Conservation (phyloP, 2,329 filamentous ascomycete species). For the Teratosphaeria epicoccoides region DNA sequence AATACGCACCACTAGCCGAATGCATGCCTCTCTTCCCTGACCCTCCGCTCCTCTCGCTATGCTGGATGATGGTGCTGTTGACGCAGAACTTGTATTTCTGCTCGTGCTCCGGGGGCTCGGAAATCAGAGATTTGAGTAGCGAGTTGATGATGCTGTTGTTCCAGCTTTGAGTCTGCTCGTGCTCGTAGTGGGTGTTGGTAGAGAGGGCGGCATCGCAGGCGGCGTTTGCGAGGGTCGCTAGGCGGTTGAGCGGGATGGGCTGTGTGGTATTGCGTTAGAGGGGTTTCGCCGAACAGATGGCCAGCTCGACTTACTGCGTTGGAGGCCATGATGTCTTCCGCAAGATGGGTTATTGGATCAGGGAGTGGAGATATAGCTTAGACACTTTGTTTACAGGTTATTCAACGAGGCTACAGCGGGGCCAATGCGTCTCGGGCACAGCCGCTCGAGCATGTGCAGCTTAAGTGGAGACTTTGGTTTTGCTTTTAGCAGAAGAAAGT, state of each 20-base stretch:
- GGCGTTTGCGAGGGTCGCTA: conserved; percentile 78
- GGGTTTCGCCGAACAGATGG: not conserved
- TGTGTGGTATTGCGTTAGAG: conserved; percentile 27
- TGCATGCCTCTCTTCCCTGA: conserved; percentile 66
- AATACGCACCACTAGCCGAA: conserved; percentile 73
- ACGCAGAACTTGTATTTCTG: conserved; percentile 79
- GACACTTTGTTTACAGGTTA: not conserved
- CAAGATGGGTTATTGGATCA: not conserved
- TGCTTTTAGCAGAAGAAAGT: not conserved
- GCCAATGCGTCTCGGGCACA: not conserved
- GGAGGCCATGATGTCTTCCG: not conserved
- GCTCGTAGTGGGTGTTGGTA: conserved; percentile 70
- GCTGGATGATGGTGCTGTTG: conserved; percentile 97
- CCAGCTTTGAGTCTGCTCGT: conserved; percentile 74
- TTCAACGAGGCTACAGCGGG: not conserved
- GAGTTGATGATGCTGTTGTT: conserved; percentile 84
- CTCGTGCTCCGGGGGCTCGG: conserved; percentile 52
- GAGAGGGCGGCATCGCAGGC: conserved; percentile 73
- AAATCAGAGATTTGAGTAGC: conserved; percentile 67
- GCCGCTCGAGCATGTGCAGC: not conserved
- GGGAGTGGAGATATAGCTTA: not conserved
- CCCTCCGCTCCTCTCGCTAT: conserved; percentile 34
- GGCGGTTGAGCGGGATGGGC: conserved; percentile 65
- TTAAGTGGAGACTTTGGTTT: not conserved
- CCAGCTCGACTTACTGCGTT: not conserved